Evolutionary conservation across 495 filamentous ascomycete genomes (phyloP), one percentile per base, ranked within the genome.

Genomic region (Lentithecium fluviatile): DNA sequence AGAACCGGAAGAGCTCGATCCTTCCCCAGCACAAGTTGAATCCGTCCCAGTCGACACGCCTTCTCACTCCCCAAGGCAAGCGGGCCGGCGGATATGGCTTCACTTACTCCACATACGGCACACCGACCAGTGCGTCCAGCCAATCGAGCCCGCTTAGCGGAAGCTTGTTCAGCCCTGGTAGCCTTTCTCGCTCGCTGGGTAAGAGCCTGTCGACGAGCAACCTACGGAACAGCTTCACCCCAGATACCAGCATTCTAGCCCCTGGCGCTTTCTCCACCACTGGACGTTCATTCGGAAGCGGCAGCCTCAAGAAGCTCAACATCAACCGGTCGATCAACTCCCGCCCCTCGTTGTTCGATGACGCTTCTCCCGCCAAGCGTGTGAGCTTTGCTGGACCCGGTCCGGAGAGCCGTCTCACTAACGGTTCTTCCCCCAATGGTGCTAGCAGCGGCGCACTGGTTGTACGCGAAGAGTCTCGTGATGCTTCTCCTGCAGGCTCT

Each of bases 1-100:
- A 88, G 70, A 79, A 83, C 47, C 89, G 87, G 73, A 86, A 88
- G 71, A 85, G 81, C 57, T 86, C 90, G 6, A 84, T 88, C 26
- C 71, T 96, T 55, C 94, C 95, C 6, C 83, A 91, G 65, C 92
- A 95, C 75, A 94, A 90, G 72, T 83, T 97, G 61, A 94, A 88
- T 23, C 90, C 91, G 0, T 83, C 82, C 32, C 87, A 89, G 42
- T 83, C 89, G 48, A 85, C 88, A 34, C 84, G 89, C 24, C 81
- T 91, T 21, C 78, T 86, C 24, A 96, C 92, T 2, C 94, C 94
- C 2, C 87, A 89, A 55, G 90, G 38, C 38, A 50, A 87, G 69
- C 78, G 80, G n/a, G 52, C 43, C 51, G 80, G 82, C 47, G 88
- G 88, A 2, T 96, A 86, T 71, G 91, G 91, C 7, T 95, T 96